phyloP scores from a whole-genome alignment of 1,284 basidiomycete species.

The Coniferiporia sulphurascens region DNA sequence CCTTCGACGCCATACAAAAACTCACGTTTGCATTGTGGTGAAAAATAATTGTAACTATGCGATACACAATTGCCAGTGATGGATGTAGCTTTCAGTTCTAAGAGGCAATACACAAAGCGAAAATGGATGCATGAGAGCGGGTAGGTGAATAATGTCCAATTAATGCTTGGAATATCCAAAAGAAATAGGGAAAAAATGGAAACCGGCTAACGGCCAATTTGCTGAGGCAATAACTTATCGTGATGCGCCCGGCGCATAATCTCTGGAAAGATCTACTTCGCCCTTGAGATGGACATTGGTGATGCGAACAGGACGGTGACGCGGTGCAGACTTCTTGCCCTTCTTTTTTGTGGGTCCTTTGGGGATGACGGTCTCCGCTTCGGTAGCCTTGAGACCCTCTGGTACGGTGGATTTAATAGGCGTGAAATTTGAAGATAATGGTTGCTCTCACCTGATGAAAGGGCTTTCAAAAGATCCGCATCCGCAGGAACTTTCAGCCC shows the following conservation, averaged over 20 bases:
- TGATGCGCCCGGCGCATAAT: slow-evolving; percentile 10
- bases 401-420: slow-evolving; percentile 17
- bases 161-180: neutral
- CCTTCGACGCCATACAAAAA: too few species aligned
- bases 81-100: neutral
- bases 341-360: slow-evolving; percentile 71
- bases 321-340: slow-evolving; percentile 69
- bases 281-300: slow-evolving; percentile 85
- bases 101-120: neutral
- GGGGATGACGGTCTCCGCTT: slow-evolving; percentile 47
- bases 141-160: neutral
- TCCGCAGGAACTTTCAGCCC: slow-evolving; percentile 79
- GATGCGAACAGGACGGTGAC: slow-evolving; percentile 74
- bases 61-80: neutral
- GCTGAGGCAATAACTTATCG: neutral
- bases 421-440: neutral
- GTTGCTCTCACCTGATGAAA: slow-evolving; percentile 54
- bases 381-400: slow-evolving; percentile 77
- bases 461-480: slow-evolving; percentile 71
- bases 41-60: neutral
- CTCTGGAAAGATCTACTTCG: slow-evolving; percentile 69
- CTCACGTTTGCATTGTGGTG: too few species aligned
- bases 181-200: neutral
- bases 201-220: neutral
- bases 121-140: neutral